Conservation (phyloP, 2,329 filamentous ascomycete genomes). For the Hypocreales sp. region DNA sequence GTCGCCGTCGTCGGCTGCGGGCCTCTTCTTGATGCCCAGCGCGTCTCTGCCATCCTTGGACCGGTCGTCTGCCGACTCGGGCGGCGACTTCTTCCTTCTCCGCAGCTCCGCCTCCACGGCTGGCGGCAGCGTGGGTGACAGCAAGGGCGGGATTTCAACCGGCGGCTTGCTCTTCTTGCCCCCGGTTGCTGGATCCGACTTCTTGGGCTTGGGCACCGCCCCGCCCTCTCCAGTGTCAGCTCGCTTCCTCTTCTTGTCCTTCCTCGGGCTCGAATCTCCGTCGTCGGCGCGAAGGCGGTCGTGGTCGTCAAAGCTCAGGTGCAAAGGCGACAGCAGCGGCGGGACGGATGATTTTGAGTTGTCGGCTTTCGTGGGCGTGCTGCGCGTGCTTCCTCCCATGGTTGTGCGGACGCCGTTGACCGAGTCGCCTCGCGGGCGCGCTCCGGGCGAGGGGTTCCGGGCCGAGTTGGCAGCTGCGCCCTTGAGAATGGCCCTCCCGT, state of each 20-base stretch:
- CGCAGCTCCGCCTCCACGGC: slow-evolving; percentile 27
- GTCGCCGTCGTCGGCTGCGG: too few relatives aligned
- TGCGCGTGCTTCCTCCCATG: slow-evolving; percentile 15
- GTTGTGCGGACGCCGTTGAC: slow-evolving; percentile 26
- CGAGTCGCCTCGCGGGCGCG: slow-evolving; percentile 22
- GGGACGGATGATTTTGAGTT: slow-evolving; percentile 26
- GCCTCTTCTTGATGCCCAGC: too few relatives aligned
- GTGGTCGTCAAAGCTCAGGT: slow-evolving; percentile 27
- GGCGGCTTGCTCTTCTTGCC: slow-evolving; percentile 23
- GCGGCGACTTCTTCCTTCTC: slow-evolving; percentile 14
- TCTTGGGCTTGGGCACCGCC: slow-evolving; percentile 15
- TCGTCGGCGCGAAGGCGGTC: slow-evolving; percentile 8
- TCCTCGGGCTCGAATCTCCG: slow-evolving; percentile 10
- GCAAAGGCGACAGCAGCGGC: slow-evolving; percentile 36
- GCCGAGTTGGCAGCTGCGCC: slow-evolving; percentile 9
- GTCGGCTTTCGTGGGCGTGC: slow-evolving; percentile 22
- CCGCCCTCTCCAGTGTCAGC: slow-evolving; percentile 12
- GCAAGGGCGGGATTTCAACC: slow-evolving; percentile 27
- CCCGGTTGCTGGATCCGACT: slow-evolving; percentile 9
- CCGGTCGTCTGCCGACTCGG: slow-evolving; percentile 8
- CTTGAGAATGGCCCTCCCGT: slow-evolving; percentile 20
- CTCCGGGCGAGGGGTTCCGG: slow-evolving; percentile 17
- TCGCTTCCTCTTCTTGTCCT: slow-evolving; percentile 14
- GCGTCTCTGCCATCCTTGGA: slow-evolving; percentile 8
- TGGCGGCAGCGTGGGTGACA: slow-evolving; percentile 40